A percentile compares a stretch with the other conserved stretches of the same genome.
Conservation (phyloP, 345 rosid genomes). For the Eutrema heterophyllum region DNA sequence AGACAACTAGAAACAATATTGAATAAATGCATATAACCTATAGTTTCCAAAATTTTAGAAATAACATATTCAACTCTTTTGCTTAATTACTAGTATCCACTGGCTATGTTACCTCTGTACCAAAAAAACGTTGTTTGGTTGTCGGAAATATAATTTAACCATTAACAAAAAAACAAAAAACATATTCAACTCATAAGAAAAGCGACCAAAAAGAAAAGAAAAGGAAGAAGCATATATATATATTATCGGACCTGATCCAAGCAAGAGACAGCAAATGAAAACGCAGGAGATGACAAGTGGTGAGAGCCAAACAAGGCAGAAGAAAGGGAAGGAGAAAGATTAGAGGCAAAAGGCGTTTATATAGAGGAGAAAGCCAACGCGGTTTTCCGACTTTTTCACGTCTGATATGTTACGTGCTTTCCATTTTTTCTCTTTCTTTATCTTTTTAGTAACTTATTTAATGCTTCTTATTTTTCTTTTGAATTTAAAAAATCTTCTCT, state of each 20-base stretch:
- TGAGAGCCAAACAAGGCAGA: slow-evolving; percentile 13
- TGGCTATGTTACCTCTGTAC: no score
- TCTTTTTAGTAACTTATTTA: background rate
- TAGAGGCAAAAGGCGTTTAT: background rate
- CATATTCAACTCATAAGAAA: background rate
- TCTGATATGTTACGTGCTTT: background rate
- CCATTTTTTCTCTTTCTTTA: background rate
- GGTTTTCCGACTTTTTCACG: slow-evolving; percentile 6
- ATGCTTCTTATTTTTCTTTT: background rate
- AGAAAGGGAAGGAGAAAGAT: slow-evolving; percentile 21
- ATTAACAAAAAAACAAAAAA: background rate
- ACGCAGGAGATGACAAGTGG: background rate
- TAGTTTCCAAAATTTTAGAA: background rate
- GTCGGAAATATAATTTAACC: no score
- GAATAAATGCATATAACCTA: background rate
- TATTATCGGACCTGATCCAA: slow-evolving; percentile 13
- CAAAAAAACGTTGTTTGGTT: no score
- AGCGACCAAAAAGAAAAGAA: background rate
- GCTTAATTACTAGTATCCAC: no score
- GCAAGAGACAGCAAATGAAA: background rate
- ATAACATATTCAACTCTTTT: background rate
- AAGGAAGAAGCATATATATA: background rate
- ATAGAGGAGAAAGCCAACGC: slow-evolving; percentile 19
- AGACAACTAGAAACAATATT: background rate
- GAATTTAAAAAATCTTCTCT: background rate